These are phyloP conservation scores for Coemansia sp. DNA, from an alignment of 192 early-diverging fungal species.

Conservation along the genomic window DNA sequence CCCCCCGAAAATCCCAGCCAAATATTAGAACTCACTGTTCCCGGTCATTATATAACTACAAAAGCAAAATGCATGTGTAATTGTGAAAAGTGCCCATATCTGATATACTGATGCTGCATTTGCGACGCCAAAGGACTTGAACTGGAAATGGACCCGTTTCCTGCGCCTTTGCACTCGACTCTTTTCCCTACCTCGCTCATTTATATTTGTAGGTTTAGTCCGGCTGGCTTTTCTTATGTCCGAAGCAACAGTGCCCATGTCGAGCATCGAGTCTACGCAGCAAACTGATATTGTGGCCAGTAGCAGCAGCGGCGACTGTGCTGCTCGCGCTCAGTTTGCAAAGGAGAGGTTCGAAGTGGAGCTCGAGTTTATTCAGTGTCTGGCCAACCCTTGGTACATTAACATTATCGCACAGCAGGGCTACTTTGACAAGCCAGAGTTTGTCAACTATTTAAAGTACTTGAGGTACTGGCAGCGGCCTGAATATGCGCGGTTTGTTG, in stretches of 20 bases:
- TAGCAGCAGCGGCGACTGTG: background rate
- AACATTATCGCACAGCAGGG: slow-evolving; percentile 86
- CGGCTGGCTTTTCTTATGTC: no score
- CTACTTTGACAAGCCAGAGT: slow-evolving; percentile 78
- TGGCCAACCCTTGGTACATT: slow-evolving; percentile 92
- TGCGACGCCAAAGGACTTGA: no score
- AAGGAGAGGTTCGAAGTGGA: slow-evolving; percentile 79
- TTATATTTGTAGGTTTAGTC: no score
- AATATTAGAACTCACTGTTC: no score
- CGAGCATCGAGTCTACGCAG: background rate
- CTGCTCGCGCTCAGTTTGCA: slow-evolving; percentile 11
- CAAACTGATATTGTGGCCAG: background rate
- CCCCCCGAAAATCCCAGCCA: no score
- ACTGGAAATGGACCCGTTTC: no score
- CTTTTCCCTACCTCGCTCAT: no score
- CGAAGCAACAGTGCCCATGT: slow-evolving; percentile 7
- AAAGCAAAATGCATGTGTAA: no score
- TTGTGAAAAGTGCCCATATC: no score
- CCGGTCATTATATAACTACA: no score
- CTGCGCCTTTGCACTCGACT: no score
- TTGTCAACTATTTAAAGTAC: slow-evolving; percentile 87
- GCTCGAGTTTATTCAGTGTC: slow-evolving; percentile 92
- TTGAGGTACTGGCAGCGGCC: slow-evolving; percentile 85
- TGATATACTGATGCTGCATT: no score
- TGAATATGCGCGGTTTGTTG: slow-evolving; percentile 85